Evolutionary conservation across 2,329 filamentous ascomycete genomes (phyloP).

Genomic region (Curvularia verruculosa): DNA sequence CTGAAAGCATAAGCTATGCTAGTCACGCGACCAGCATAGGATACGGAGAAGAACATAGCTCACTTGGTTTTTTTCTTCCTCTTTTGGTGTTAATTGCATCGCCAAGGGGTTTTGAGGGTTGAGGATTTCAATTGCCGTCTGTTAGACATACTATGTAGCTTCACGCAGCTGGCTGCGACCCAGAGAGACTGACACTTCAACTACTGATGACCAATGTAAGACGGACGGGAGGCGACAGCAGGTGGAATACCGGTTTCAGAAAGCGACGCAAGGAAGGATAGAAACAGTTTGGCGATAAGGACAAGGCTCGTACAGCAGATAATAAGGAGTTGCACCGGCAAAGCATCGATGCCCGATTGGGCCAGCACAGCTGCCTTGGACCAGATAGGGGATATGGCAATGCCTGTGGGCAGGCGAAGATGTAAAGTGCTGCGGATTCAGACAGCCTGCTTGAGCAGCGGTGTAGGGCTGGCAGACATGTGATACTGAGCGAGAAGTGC

Average conservation of each 20-base stretch:
- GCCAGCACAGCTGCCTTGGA: slow-evolving; percentile 20
- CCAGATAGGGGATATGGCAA: slow-evolving; percentile 16
- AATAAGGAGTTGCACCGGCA: slow-evolving; percentile 26
- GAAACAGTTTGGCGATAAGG: slow-evolving; percentile 6
- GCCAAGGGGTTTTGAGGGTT: background rate
- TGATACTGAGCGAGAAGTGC: background rate
- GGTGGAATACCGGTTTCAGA: slow-evolving; percentile 23
- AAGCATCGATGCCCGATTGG: slow-evolving; percentile 26
- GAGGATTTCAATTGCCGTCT: background rate
- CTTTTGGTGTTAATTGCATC: background rate
- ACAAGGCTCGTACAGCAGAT: slow-evolving; percentile 21
- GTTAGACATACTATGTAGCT: background rate
- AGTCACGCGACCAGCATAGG: background rate
- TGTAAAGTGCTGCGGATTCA: background rate
- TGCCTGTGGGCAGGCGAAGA: background rate
- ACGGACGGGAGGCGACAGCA: background rate
- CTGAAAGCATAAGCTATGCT: background rate
- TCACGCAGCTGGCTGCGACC: background rate
- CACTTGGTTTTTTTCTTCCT: background rate
- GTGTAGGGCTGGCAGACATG: background rate
- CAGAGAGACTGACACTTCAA: background rate
- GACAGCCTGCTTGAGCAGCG: background rate
- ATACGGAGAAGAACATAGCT: background rate
- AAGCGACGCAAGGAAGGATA: slow-evolving; percentile 20
- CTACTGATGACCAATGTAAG: background rate